Conservation (phyloP, 805 yeast species). For the Metschnikowia sp. region DNA sequence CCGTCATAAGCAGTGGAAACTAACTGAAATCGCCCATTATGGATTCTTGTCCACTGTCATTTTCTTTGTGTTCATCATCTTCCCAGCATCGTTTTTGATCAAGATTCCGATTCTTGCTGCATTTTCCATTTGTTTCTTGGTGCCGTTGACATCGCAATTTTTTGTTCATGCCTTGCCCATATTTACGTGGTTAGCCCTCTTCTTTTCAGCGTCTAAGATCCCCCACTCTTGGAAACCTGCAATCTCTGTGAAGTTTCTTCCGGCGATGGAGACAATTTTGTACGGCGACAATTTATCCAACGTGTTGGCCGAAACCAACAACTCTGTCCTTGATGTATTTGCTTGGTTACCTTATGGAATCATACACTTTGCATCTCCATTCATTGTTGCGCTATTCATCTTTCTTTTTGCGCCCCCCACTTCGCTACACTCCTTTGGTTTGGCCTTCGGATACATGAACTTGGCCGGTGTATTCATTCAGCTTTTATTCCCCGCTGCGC, state of each 20-base stretch:
- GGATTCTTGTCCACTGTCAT: conserved; percentile 50
- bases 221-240: conserved; percentile 77
- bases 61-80: conserved; percentile 53
- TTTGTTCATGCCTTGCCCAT: conserved; percentile 81
- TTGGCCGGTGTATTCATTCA: conserved; percentile 80
- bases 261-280: conserved; percentile 86
- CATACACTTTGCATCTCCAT: conserved; percentile 86
- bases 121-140: conserved; percentile 43
- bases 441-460: conserved; percentile 95
- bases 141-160: conserved; percentile 83
- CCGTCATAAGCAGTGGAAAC: conserved; percentile 39
- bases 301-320: conserved; percentile 71
- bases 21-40: conserved; percentile 51
- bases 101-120: conserved; percentile 41
- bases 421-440: conserved; percentile 75
- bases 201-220: conserved; percentile 71
- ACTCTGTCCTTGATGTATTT: conserved; percentile 64
- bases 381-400: conserved; percentile 71
- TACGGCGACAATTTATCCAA: conserved; percentile 89
- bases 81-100: conserved; percentile 51
- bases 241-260: conserved; percentile 83
- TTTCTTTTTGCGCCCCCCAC: conserved; percentile 93
- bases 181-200: conserved; percentile 79
- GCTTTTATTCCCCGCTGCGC: conserved; percentile 86
- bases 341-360: conserved; percentile 97